Base-by-base conservation (phyloP, 768 basidiomycete genomes). In the Galerina sulciceps region DNA sequence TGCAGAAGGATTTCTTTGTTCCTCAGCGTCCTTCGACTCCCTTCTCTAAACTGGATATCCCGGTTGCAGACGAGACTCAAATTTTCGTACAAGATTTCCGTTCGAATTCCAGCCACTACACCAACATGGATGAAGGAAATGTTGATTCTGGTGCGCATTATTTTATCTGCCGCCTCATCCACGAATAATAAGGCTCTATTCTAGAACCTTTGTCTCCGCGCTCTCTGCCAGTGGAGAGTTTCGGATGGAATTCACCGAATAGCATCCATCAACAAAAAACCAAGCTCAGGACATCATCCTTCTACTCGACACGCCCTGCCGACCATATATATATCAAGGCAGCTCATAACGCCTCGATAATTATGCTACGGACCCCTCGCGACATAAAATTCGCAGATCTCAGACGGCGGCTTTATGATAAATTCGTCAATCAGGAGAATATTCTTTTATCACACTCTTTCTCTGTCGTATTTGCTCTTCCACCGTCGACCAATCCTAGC, bases 371-470 rank as follows among this genome's bases (percentile, higher is more conserved):
- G 43, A 71, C 81, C 8, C 71, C 82, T 11, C 78, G 78, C 60
- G 72, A 76, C 41, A 75, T 77, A 57, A 43, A 79, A n/a, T 80
- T 86, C 55, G 64, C 70, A 15, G 84, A 85, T 44, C 65, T 91
- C 14, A 86, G 86, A 58, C 73, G 74, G 51, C 80, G 82, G 47
- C 74, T 93, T 22, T 81, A 82, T 60, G 83, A 87, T 54, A 91
- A 90, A 65, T 87, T 92, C 66, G 78, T 81, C n/a, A 76, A 79
- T 20, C 82, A 86, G 64, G 87, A 86, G 69, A 80, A 79, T 47
- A 63, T 86, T 42, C 75, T 79, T 11, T 80, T 91, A 20, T 78
- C 79, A 0, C 73, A 79, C 6, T 71, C 77, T 1, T 91, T 91
- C 67, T 79, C 77, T 8, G 71, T 91, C 35, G 82, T 82, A 17